Base-by-base conservation (phyloP, 768 basidiomycete species). In the Phaeotremella fagi region DNA sequence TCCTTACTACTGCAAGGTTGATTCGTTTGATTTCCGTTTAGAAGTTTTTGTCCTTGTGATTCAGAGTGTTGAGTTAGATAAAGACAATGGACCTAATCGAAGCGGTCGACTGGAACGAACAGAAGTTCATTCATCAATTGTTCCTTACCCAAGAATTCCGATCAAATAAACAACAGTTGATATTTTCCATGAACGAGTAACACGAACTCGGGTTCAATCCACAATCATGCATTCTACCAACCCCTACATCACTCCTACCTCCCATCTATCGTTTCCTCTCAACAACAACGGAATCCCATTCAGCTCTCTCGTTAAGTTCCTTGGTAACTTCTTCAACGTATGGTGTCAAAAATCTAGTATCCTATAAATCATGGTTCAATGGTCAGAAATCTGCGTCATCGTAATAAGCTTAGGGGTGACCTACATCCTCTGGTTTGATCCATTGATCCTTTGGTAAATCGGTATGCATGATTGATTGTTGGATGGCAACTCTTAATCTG, bases 261-360 rank as follows among this genome's bases (percentile, higher is more conserved):
- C 31, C 31, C 38, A 22, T 41, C 78, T 83, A 84, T 52, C 60
- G 48, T 73, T 84, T 85, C 78, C 82, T 81, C 70, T 80, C 77
- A 42, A 94, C 83, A 22, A 79, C 77, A 72, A 88, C 76, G 54
- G 78, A 84, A 78, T 98, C 91, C 88, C 88, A 95, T 52, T 79
- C 78, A 28, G 65, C 72, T 64, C 90, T 82, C 79, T 97, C 94
- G 25, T 78, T 74, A 35, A 86, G 80, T 77, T 97, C 92, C 60
- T 79, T 80, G 64, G 78, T 77, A 57, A 94, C 85, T 37, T 85
- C 81, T 55, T 78, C 62, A 35, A 98, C 82, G 72, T 85, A 82
- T 25, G 88, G 85, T 57, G 79, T 81, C 64, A 98, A 83, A 81
- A 95, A 98, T 54, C 90, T 87, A 59, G 81, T 75, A 74, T 98